Base-by-base conservation (phyloP, 768 basidiomycete genomes). In the Trametes villosa region DNA sequence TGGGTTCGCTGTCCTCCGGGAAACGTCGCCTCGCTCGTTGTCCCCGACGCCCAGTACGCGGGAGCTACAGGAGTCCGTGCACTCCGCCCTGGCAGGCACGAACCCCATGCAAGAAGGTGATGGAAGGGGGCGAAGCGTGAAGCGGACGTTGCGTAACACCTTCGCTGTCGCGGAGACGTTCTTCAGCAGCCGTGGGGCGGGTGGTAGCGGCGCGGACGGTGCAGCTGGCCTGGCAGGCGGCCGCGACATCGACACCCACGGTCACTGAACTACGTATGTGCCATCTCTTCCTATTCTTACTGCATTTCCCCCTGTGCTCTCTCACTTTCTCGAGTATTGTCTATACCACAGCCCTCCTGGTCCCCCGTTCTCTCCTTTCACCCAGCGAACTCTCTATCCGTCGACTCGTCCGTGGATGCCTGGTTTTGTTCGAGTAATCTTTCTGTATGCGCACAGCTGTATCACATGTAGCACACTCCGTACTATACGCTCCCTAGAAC, bases 101-200 rank as follows among this genome's bases (percentile, higher is more conserved):
- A 33, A 33, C 9, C 15, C 45, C 12, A 30, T 51, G 13, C 30
- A 62, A 29, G 65, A 70, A 6, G 57, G 48, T 31, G 85, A 81
- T 60, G 77, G 71, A 40, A 75, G 85, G 58, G 86, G 85, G 27
- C 74, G 87, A 64, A 86, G 82, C 65, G 85, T 86, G 36, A 88
- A 83, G 71, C 78, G 85, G 62, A 86, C 83, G 64, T 65, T 91
- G 51, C 81, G 89, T 49, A 89, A 82, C 59, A 89, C 88, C 15
- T 72, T 91, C 45, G 84, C 79, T 56, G 86, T 83, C 34, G 89
- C 90, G 12, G 89, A 91, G 67, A 84, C 87, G 55, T 73, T 88
- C 34, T 89, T 90, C 59, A 86, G 87, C n/a, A 80, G 86, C 29
- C 70, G 68, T 24, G 46, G 54, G 20, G 44, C 61, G 15, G 63